Evolutionary conservation across 148 eudicot species (phyloP).

Genomic region (Spergularia marina): DNA sequence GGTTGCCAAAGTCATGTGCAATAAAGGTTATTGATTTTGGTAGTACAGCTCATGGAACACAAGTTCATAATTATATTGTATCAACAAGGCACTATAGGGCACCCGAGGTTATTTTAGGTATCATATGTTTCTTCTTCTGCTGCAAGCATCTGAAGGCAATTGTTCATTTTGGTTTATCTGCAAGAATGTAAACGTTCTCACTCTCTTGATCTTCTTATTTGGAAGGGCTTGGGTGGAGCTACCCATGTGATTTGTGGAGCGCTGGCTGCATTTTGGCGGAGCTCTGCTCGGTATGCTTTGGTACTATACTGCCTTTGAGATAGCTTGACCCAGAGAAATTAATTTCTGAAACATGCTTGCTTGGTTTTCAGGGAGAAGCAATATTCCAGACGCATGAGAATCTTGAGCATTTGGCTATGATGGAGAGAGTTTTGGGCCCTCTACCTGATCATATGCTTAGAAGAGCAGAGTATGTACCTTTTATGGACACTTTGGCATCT

Average conservation of each 20-base stretch:
- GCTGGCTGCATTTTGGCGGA: conserved; percentile 62
- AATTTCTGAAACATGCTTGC: background rate
- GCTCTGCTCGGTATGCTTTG: conserved; percentile 52
- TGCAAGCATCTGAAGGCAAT: background rate
- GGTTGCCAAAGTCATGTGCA: conserved; percentile 62
- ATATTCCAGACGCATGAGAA: conserved; percentile 67
- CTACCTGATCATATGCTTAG: conserved; percentile 54
- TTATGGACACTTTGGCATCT: background rate
- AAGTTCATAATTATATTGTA: conserved; percentile 49
- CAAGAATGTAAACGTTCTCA: background rate
- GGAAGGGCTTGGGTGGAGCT: conserved; percentile 70
- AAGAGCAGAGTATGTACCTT: conserved; percentile 52
- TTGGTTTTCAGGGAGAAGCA: conserved; percentile 52
- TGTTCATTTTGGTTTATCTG: background rate
- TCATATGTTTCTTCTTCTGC: background rate
- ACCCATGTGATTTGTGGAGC: conserved; percentile 69
- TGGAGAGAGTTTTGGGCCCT: conserved; percentile 65
- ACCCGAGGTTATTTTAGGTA: conserved; percentile 72
- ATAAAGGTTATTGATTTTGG: conserved; percentile 71
- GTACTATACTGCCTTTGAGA: conserved; percentile 3
- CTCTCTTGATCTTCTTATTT: conserved; percentile 1
- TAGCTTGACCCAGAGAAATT: background rate
- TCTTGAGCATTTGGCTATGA: conserved; percentile 67
- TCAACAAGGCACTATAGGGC: conserved; percentile 74
- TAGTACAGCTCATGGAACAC: conserved; percentile 58